These are phyloP conservation scores for Penicillium steckii DNA, from an alignment of 495 filamentous ascomycete species.

Conservation along the genomic window DNA sequence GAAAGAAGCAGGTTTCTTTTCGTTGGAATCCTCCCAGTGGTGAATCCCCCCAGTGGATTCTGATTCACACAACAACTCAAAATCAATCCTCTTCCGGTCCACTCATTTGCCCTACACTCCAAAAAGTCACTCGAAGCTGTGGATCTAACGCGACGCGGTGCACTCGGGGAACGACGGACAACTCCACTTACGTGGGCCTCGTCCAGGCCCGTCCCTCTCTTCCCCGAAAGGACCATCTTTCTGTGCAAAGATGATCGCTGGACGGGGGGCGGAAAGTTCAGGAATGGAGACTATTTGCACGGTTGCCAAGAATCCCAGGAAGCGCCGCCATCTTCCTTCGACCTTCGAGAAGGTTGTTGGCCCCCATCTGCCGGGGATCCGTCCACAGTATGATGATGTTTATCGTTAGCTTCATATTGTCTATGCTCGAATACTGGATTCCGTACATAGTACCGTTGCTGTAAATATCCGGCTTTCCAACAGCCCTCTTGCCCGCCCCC, in stretches of 20 bases:
- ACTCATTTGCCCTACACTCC: conserved; percentile 8
- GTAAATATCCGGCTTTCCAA: too few relatives aligned
- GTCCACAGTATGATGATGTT: background rate
- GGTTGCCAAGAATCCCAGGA: conserved; percentile 20
- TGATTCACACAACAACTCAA: conserved; percentile 3
- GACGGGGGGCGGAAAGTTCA: too few relatives aligned
- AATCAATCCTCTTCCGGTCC: background rate
- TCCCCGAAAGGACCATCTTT: conserved; percentile 7
- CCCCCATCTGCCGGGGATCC: too few relatives aligned
- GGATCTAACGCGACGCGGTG: conserved; percentile 8
- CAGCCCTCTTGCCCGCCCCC: background rate
- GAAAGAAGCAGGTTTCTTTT: conserved; percentile 1
- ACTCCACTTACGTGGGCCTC: conserved; percentile 25
- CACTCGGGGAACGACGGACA: conserved; percentile 26
- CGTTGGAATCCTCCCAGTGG: conserved; percentile 8
- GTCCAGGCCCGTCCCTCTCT: conserved; percentile 24
- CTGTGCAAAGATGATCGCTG: conserved; percentile 8
- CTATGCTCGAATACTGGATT: too few relatives aligned
- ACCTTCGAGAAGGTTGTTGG: conserved; percentile 24
- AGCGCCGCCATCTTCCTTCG: conserved; percentile 18
- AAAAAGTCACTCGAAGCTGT: background rate
- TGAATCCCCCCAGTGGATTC: conserved; percentile 9
- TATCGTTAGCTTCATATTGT: conserved; percentile 12
- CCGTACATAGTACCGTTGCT: too few relatives aligned
- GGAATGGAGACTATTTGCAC: conserved; percentile 19